Evolutionary conservation across 225 moss, liverwort and hornwort genomes (phyloP).

Genomic region (Lunularia cruciata): DNA sequence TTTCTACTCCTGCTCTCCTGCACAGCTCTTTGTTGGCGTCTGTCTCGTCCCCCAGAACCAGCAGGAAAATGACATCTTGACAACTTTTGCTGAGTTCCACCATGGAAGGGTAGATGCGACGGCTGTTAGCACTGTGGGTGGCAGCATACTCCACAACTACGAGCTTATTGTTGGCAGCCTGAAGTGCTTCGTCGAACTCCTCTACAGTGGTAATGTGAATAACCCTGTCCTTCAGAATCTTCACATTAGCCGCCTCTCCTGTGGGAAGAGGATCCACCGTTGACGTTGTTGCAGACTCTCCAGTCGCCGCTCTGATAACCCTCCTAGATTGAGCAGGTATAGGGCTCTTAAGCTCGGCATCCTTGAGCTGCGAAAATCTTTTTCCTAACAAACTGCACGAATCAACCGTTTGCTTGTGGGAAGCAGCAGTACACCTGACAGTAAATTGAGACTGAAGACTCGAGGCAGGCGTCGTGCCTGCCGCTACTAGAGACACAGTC

Average conservation of each 20-base stretch:
- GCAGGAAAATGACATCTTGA: slow-evolving; percentile 79
- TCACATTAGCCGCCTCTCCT: slow-evolving; percentile 14
- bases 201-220: slow-evolving; percentile 52
- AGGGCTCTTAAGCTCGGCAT: not conserved
- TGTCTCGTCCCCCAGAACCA: slow-evolving; percentile 83
- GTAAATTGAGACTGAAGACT: not conserved
- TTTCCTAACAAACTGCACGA: not conserved
- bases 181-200: slow-evolving; percentile 73
- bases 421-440: not conserved
- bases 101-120: slow-evolving; percentile 84
- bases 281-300: slow-evolving; percentile 29
- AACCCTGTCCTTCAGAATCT: slow-evolving; percentile 48
- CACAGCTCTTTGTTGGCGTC: slow-evolving; percentile 73
- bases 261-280: not conserved
- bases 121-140: slow-evolving; percentile 60
- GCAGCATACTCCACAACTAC: slow-evolving; percentile 97
- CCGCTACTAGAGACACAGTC: not conserved
- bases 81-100: slow-evolving; percentile 79
- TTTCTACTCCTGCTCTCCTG: slow-evolving; percentile 56
- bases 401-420: not conserved
- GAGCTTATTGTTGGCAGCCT: slow-evolving; percentile 63
- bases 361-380: not conserved
- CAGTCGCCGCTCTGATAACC: slow-evolving; percentile 33
- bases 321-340: slow-evolving; percentile 4
- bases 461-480: not conserved